phyloP scores from a whole-genome alignment of 768 basidiomycete species.

The Punctularia strigosozonata region DNA sequence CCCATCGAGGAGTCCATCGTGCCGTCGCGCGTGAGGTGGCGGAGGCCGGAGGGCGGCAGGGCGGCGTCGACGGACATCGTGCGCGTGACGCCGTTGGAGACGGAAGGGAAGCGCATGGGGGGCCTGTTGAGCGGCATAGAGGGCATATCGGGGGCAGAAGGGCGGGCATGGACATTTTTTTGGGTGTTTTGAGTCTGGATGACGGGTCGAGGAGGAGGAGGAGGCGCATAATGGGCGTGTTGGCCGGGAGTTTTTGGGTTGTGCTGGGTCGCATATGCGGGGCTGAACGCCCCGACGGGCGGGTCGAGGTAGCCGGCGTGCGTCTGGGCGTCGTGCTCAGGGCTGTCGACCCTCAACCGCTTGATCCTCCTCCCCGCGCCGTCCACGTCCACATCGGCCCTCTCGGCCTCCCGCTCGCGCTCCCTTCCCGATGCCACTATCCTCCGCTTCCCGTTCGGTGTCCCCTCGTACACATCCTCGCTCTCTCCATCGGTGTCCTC shows the following conservation, averaged over 20 bases:
- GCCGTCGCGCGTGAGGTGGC: no score
- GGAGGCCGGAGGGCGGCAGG: constrained; percentile 15
- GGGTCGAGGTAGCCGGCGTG: constrained; percentile 19
- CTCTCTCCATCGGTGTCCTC: constrained; percentile 44
- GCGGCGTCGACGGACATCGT: constrained; percentile 72
- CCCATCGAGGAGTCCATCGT: no score
- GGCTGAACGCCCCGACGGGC: constrained; percentile 10
- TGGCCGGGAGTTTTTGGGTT: constrained; percentile 5
- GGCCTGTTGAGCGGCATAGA: constrained; percentile 12
- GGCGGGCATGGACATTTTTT: no score
- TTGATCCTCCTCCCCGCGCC: constrained; percentile 8
- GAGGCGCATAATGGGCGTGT: constrained; percentile 2
- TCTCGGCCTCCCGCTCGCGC: no score
- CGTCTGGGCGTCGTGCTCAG: constrained; percentile 5
- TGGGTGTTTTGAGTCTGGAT: no score
- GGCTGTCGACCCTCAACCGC: constrained; percentile 19
- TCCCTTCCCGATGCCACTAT: no score
- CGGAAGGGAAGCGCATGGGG: constrained; percentile 9
- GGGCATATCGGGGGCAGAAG: constrained; percentile 5
- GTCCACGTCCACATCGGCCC: constrained; percentile 14
- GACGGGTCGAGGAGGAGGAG: constrained; percentile 9
- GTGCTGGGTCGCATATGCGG: no score
- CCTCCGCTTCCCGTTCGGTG: no score
- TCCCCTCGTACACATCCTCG: no score
- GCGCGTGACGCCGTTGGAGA: constrained; percentile 29